Evolutionary conservation across 768 basidiomycete genomes (phyloP), one percentile per base, ranked within the genome.

Genomic region (Tricholoma matsutake): DNA sequence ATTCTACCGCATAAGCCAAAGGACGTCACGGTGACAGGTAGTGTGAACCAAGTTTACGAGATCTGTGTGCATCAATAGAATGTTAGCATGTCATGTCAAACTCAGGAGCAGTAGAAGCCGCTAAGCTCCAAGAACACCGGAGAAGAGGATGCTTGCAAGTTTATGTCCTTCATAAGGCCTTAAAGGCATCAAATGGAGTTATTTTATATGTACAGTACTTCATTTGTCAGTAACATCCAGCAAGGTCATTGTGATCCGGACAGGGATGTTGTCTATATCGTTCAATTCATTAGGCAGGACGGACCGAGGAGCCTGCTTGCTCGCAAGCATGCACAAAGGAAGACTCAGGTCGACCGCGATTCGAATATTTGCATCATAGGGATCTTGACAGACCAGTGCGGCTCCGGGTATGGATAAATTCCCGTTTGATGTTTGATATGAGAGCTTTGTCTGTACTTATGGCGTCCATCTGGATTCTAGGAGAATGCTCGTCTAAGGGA

Each of bases 11-110:
- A 16, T 16, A 32, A 32, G 16, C 14, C 39, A 45, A 45, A 16
- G 9, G 41, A 18, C 13, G n/a, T n/a, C n/a, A n/a, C n/a, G 55
- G 25, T 62, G 51, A 52, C 56, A 55, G 31, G 53, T 49, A 53
- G 29, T 55, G 57, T 61, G 47, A 58, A 61, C 25, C 31, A 51
- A 41, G 28, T 31, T 32, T 53, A n/a, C 8, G 39, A 59, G 41
- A 31, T 16, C 47, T 45, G 45, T 39, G 45, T 57, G 47, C 34
- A 56, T 65, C 62, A 60, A 41, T 20, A 57, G 49, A 45, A 61
- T 18, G 63, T 64, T 64, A 62, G 60, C 67, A 66, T 61, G 67
- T 55, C 63, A 64, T 68, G 65, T 65, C 66, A 63, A 7, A 20
- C 56, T 62, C 59, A 41, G 57, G 63, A 25, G 16, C 56, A 56